phyloP scores from a whole-genome alignment of 1,284 basidiomycete genomes.

The Marasmius fiardii region DNA sequence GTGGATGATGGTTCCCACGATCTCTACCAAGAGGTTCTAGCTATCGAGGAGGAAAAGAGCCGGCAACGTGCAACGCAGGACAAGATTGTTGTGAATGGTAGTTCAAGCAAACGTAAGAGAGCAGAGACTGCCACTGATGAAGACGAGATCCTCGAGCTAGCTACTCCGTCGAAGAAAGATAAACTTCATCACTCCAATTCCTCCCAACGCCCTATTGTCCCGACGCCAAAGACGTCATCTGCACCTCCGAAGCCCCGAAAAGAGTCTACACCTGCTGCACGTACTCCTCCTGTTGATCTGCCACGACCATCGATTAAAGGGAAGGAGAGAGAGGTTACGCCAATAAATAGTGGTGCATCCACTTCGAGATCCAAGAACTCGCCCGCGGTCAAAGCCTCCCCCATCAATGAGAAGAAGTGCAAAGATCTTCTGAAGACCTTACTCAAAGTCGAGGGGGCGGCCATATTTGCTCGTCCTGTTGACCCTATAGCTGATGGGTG shows the following conservation, averaged over 20 bases:
- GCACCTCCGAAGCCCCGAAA: constrained; percentile 37
- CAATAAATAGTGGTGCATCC: constrained; percentile 26
- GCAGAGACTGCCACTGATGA: constrained; percentile 39
- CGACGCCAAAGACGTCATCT: constrained; percentile 14
- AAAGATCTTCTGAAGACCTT: constrained; percentile 69
- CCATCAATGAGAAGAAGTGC: constrained; percentile 79
- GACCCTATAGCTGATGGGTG: constrained; percentile 82
- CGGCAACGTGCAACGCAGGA: constrained; percentile 33
- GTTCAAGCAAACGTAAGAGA: constrained; percentile 54
- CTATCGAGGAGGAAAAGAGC: constrained; percentile 60
- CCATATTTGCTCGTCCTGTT: constrained; percentile 84
- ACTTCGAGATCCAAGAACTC: constrained; percentile 42
- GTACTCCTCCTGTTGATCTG: constrained; percentile 26
- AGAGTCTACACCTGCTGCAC: constrained; percentile 28
- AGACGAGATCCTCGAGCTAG: constrained; percentile 58
- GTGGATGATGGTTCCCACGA: constrained; percentile 77
- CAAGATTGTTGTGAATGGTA: constrained; percentile 26
- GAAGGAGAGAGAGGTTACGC: constrained; percentile 55
- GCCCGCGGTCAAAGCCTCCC: constrained; percentile 34
- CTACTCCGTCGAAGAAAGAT: constrained; percentile 64
- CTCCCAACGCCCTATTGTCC: constrained; percentile 18
- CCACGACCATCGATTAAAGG: constrained; percentile 52
- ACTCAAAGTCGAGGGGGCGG: constrained; percentile 64
- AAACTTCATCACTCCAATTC: constrained; percentile 36
- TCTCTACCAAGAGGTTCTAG: constrained; percentile 75